Evolutionary conservation across 257 asterid genomes (phyloP).

Genomic region (Fraxinus pennsylvanica): DNA sequence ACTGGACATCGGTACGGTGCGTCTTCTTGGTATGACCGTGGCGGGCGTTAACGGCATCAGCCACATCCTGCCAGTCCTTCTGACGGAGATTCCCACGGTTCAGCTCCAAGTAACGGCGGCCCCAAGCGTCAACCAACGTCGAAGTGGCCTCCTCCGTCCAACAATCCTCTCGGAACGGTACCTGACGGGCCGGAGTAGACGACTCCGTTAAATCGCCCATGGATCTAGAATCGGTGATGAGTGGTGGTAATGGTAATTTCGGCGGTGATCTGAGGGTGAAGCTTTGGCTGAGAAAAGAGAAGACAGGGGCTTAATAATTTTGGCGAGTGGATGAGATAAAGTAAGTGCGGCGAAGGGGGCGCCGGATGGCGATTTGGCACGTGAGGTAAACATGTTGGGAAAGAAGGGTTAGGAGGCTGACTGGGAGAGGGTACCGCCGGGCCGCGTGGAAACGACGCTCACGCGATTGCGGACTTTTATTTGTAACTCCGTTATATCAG

Average conservation of each 20-base stretch:
- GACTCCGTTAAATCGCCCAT: constrained; percentile 55
- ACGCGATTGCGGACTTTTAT: constrained; percentile 52
- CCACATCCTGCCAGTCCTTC: constrained; percentile 76
- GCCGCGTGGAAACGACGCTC: constrained; percentile 57
- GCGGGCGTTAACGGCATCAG: constrained; percentile 57
- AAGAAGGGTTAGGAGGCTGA: constrained; percentile 34
- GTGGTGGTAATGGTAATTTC: neutral
- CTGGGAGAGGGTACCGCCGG: constrained; percentile 46
- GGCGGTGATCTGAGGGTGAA: neutral
- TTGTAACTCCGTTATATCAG: constrained; percentile 43
- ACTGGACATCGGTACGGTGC: constrained; percentile 69
- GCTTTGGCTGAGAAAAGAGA: neutral
- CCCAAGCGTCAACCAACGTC: constrained; percentile 68
- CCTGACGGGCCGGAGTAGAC: constrained; percentile 43
- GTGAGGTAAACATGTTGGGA: constrained; percentile 11
- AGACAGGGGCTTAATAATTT: neutral
- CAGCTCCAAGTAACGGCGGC: constrained; percentile 60
- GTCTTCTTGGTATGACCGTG: constrained; percentile 63
- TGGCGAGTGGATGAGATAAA: constrained; percentile 14
- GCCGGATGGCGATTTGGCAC: constrained; percentile 32
- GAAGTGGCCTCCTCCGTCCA: constrained; percentile 83
- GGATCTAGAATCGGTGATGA: neutral
- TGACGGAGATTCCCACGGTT: constrained; percentile 73
- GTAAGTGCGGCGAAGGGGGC: constrained; percentile 20
- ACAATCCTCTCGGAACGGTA: constrained; percentile 64